A percentile compares a stretch with the other conserved stretches of the same genome.
Evolutionary conservation across 1,284 basidiomycete genomes (phyloP).

Genomic region (Boletellus deceptivus): DNA sequence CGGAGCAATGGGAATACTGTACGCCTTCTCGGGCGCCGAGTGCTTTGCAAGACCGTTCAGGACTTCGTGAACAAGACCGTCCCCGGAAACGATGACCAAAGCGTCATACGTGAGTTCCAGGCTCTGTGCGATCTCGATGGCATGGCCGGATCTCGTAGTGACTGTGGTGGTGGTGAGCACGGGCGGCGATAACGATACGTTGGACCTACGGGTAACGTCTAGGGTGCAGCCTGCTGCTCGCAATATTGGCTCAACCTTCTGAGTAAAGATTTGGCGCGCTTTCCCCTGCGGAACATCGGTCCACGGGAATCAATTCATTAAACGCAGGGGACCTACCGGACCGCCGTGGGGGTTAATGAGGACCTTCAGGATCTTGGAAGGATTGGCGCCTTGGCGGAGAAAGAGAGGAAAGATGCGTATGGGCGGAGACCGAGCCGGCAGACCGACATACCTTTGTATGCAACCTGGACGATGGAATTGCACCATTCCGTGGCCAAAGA

Average conservation of each 20-base stretch:
- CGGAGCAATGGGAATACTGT: conserved; percentile 77
- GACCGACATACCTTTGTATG: conserved; percentile 58
- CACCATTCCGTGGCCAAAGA: conserved; percentile 54
- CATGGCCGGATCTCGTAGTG: conserved; percentile 74
- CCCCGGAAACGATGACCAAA: conserved; percentile 83
- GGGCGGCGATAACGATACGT: conserved; percentile 3
- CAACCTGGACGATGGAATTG: conserved; percentile 49
- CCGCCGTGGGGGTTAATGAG: conserved; percentile 91
- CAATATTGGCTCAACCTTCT: conserved; percentile 77
- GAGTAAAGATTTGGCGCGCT: conserved; percentile 58
- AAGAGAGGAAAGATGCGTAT: conserved; percentile 1
- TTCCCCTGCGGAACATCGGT: conserved; percentile 55
- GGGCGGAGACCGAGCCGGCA: not conserved
- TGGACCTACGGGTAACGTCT: conserved; percentile 57
- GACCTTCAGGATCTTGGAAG: conserved; percentile 56
- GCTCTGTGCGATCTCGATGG: conserved; percentile 63
- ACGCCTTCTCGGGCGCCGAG: conserved; percentile 64
- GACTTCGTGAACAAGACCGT: conserved; percentile 90
- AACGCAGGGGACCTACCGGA: conserved; percentile 41
- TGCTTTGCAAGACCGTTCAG: conserved; percentile 87
- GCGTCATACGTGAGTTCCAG: conserved; percentile 73
- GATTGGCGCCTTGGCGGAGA: conserved; percentile 45
- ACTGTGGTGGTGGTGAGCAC: conserved; percentile 41
- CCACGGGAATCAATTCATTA: not conserved
- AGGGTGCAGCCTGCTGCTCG: conserved; percentile 71